A percentile compares a stretch with the other conserved stretches of the same genome.
These are phyloP conservation scores for Blastocystis sp. DNA, from an alignment of 352 stramenopile genomes.

Conservation along the genomic window DNA sequence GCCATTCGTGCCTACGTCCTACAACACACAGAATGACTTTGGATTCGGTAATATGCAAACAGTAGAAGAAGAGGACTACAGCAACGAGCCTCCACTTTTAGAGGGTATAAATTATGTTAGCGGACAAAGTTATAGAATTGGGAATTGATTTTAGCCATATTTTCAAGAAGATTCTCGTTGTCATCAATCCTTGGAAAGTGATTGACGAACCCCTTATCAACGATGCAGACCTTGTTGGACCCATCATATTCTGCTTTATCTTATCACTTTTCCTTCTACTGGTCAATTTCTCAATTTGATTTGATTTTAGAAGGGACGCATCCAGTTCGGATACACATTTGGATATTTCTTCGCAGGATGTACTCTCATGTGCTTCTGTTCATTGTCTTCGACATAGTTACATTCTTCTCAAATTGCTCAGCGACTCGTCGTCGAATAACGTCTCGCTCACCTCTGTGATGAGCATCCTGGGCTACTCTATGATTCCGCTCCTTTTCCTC, in stretches of 20 bases:
- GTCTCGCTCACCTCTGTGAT: slow-evolving; percentile 22
- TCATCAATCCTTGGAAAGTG: slow-evolving; percentile 26
- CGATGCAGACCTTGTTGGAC: slow-evolving; percentile 4
- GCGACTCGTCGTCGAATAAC: not conserved
- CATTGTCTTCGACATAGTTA: not conserved
- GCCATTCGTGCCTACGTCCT: not conserved
- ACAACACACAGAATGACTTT: slow-evolving; percentile 46
- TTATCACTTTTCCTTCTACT: slow-evolving; percentile 1
- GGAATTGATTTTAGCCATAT: slow-evolving; percentile 60
- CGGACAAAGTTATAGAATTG: not conserved
- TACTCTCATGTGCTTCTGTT: not conserved
- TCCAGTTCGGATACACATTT: slow-evolving; percentile 55
- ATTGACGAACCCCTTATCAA: slow-evolving; percentile 15
- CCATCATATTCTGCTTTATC: slow-evolving; percentile 47
- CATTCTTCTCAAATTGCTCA: slow-evolving; percentile 24
- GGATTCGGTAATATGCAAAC: slow-evolving; percentile 59
- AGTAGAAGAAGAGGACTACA: slow-evolving; percentile 37
- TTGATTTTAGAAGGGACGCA: slow-evolving; percentile 14
- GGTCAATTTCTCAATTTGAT: not conserved
- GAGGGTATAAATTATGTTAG: not conserved
- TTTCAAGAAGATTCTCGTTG: slow-evolving; percentile 51
- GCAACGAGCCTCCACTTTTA: slow-evolving; percentile 46
- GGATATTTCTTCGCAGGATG: slow-evolving; percentile 47
- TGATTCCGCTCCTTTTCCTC: slow-evolving; percentile 33
- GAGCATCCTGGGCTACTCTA: slow-evolving; percentile 53